Percentiles rank a stretch among this genome's conserved stretches.
Conservation (phyloP, 169 alveolate species). For the Neospora caninum region DNA sequence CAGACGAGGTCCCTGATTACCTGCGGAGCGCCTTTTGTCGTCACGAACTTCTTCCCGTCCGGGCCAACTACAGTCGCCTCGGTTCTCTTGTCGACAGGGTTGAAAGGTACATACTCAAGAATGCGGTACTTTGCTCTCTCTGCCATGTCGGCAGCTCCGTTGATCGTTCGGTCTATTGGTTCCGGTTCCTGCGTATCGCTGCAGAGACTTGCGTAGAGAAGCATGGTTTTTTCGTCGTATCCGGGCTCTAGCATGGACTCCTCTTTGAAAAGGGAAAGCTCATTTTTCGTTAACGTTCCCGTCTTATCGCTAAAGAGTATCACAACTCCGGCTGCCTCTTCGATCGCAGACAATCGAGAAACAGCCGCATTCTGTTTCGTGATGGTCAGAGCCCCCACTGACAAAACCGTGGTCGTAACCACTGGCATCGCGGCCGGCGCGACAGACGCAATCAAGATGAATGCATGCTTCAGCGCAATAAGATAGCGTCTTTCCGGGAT, state of each 20-base stretch:
- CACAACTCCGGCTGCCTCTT: conserved; percentile 85
- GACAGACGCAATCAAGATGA: conserved; percentile 64
- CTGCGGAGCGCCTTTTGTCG: conserved; percentile 77
- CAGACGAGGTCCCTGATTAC: conserved; percentile 72
- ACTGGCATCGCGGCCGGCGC: conserved; percentile 79
- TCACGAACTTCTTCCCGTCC: conserved; percentile 57
- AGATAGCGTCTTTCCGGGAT: conserved; percentile 16
- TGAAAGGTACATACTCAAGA: conserved; percentile 73
- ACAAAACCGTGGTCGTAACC: conserved; percentile 82
- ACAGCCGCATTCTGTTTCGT: conserved; percentile 84
- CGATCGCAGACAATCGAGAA: conserved; percentile 81
- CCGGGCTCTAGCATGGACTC: conserved; percentile 63
- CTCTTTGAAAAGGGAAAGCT: conserved; percentile 79
- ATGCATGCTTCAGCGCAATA: conserved; percentile 64
- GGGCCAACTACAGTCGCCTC: conserved; percentile 69
- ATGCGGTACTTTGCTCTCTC: conserved; percentile 65
- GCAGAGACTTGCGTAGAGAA: conserved; percentile 70
- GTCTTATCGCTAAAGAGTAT: conserved; percentile 92
- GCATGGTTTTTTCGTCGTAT: conserved; percentile 55
- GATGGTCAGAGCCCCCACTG: conserved; percentile 83
- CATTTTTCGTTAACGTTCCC: conserved; percentile 91
- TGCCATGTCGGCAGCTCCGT: conserved; percentile 52
- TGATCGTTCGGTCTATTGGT: conserved; percentile 64
- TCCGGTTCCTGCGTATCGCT: conserved; percentile 65
- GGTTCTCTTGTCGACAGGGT: conserved; percentile 75